These are phyloP conservation scores for Mucor piriformis DNA, from an alignment of 371 early-diverging fungal species.

Conservation along the genomic window DNA sequence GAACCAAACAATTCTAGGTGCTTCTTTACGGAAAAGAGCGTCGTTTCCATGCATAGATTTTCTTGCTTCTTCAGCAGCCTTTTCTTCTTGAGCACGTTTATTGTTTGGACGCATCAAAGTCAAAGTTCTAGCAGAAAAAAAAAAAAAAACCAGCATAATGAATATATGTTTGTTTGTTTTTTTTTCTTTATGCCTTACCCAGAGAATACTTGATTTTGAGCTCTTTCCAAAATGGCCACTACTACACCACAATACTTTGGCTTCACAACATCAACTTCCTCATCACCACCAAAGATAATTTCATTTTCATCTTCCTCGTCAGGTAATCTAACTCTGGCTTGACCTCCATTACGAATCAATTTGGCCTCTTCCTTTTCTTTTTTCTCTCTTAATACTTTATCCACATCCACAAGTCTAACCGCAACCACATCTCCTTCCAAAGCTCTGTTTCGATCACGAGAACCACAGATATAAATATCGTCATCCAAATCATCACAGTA, in stretches of 20 bases:
- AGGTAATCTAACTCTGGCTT: slow-evolving; percentile 42
- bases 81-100: slow-evolving; percentile 56
- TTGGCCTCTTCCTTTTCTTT: slow-evolving; percentile 57
- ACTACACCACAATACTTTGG: slow-evolving; percentile 70
- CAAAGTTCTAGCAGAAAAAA: slow-evolving; percentile 38
- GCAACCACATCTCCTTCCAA: slow-evolving; percentile 89
- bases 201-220: slow-evolving; percentile 67
- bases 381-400: slow-evolving; percentile 63
- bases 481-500: slow-evolving; percentile 66
- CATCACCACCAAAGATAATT: slow-evolving; percentile 58
- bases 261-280: slow-evolving; percentile 54
- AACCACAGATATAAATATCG: slow-evolving; percentile 82
- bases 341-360: slow-evolving; percentile 52
- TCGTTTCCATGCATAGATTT: slow-evolving; percentile 16
- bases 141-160: slow-evolving; percentile 11
- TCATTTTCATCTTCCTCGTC: slow-evolving; percentile 57
- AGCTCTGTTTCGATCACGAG: slow-evolving; percentile 83
- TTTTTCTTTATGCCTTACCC: slow-evolving; percentile 59
- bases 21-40: slow-evolving; percentile 25
- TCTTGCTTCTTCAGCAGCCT: slow-evolving; percentile 28
- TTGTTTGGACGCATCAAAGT: slow-evolving; percentile 62
- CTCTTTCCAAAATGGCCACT: slow-evolving; percentile 69
- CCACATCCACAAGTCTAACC: slow-evolving; percentile 73
- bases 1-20: slow-evolving; percentile 77
- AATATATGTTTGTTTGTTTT: too few relatives aligned